phyloP scores from a whole-genome alignment of 306 rosid species.

The Glycine tomentella region DNA sequence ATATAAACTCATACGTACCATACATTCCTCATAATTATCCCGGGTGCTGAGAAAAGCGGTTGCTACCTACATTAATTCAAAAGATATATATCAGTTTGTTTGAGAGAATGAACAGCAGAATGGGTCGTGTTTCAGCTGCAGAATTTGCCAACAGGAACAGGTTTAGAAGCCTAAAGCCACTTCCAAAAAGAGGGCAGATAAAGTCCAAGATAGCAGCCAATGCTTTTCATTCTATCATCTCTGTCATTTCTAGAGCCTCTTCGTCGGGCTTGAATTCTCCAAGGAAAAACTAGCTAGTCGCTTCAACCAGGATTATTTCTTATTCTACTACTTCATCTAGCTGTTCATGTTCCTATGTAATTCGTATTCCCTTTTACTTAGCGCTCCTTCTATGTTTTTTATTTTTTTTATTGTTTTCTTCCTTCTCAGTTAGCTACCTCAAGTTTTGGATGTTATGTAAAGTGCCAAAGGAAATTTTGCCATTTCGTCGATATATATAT shows the following conservation, averaged over 20 bases:
- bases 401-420: not conserved
- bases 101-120: not conserved
- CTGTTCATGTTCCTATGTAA: not conserved
- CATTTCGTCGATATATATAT: no score
- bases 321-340: no score
- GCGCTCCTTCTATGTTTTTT: no score
- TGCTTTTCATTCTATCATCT: slow-evolving; percentile 57
- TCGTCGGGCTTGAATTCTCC: slow-evolving; percentile 48
- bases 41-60: not conserved
- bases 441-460: not conserved
- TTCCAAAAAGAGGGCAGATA: slow-evolving; percentile 64
- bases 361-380: not conserved
- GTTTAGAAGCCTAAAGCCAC: slow-evolving; percentile 46
- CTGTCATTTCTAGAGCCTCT: slow-evolving; percentile 53
- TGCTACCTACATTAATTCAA: not conserved
- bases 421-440: not conserved
- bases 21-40: no score
- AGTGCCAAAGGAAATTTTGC: no score
- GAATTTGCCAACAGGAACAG: slow-evolving; percentile 40
- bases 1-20: slow-evolving; percentile 47
- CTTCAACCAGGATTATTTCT: no score
- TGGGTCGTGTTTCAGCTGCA: slow-evolving; percentile 47
- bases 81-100: no score
- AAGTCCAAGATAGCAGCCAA: slow-evolving; percentile 54
- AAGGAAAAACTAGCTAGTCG: slow-evolving; percentile 37